phyloP scores from a whole-genome alignment of 1,284 basidiomycete species.

The Boletellus deceptivus region DNA sequence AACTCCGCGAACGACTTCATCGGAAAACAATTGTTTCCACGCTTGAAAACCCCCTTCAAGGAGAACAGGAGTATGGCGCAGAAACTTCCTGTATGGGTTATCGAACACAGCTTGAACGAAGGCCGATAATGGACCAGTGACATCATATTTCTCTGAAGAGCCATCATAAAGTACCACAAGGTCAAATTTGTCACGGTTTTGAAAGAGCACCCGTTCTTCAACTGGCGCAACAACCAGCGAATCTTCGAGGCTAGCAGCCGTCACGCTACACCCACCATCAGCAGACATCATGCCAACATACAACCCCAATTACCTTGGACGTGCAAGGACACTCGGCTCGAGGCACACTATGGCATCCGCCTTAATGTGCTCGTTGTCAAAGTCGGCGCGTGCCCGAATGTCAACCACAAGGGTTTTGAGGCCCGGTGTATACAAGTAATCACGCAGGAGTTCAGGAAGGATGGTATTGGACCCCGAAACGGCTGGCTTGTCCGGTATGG shows the following conservation, averaged over 20 bases:
- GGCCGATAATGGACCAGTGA: conserved; percentile 51
- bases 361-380: conserved; percentile 72
- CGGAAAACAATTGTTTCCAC: conserved; percentile 73
- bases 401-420: conserved; percentile 81
- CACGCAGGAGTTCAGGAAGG: conserved; percentile 57
- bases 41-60: conserved; percentile 84
- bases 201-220: conserved; percentile 71
- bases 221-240: conserved; percentile 72
- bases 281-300: conserved; percentile 2
- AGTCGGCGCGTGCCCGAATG: conserved; percentile 76
- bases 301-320: conserved; percentile 52
- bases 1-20: conserved; percentile 39
- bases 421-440: conserved; percentile 53
- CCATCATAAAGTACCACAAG: conserved; percentile 88
- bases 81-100: conserved; percentile 65
- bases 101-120: conserved; percentile 74
- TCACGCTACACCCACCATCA: conserved; percentile 50
- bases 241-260: conserved; percentile 69
- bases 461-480: conserved; percentile 57
- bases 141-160: conserved; percentile 58
- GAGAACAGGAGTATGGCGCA: conserved; percentile 80
- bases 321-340: conserved; percentile 74
- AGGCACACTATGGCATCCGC: conserved; percentile 77
- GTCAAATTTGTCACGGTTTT: conserved; percentile 84
- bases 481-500: conserved; percentile 37